Conservation (phyloP, 495 filamentous ascomycete genomes). For the Podospora pseudopauciseta region DNA sequence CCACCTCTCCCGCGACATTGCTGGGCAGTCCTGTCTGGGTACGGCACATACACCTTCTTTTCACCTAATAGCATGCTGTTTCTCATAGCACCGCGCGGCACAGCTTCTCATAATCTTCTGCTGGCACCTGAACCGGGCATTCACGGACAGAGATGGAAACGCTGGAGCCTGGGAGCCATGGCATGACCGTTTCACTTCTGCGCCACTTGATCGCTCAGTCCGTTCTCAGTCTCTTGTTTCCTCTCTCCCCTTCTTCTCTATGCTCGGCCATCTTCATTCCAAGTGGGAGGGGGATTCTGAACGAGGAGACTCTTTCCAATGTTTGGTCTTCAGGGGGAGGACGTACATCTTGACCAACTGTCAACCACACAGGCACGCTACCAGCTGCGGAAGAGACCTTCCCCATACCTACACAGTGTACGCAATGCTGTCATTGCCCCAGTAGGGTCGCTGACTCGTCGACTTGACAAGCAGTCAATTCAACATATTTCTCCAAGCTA, state of each 20-base stretch:
- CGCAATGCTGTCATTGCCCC: background rate
- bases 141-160: constrained; percentile 21
- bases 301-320: no score
- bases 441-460: background rate
- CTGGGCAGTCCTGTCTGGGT: constrained; percentile 12
- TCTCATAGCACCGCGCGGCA: constrained; percentile 24
- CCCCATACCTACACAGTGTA: background rate
- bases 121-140: background rate
- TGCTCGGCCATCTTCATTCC: background rate
- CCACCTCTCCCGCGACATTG: constrained; percentile 16
- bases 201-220: background rate
- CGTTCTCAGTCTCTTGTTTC: constrained; percentile 17
- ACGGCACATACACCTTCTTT: constrained; percentile 22
- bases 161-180: constrained; percentile 28
- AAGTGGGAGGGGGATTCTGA: background rate
- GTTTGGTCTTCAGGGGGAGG: background rate
- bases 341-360: background rate
- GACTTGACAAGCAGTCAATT: background rate
- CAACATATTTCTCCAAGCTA: background rate
- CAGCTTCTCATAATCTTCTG: constrained; percentile 21
- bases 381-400: background rate
- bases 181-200: background rate
- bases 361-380: background rate
- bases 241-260: constrained; percentile 12
- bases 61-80: constrained; percentile 1